Base-by-base conservation (phyloP, 768 basidiomycete species). In the Tricholoma sp. region DNA sequence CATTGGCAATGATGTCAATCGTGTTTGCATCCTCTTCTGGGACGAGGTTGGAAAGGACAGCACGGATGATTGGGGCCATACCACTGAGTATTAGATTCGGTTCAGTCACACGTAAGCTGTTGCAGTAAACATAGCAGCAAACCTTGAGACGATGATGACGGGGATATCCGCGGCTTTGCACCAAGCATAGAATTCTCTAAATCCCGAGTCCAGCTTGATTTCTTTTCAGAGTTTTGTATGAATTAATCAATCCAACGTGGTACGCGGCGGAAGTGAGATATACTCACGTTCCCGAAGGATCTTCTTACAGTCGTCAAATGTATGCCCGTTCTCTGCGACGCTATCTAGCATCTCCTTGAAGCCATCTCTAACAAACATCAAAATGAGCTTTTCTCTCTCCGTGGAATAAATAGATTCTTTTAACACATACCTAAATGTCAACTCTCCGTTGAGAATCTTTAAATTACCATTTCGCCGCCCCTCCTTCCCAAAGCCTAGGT, bases 1-100 rank as follows among this genome's bases (percentile, higher is more conserved):
- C 88, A 73, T 99, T 99, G n/a, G 95, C 86, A 63, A 99, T 91
- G 66, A 99, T 89, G 58, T 91, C 84, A 54, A 98, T 95, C 34
- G 84, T 78, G 46, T 81, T 74, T 4, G 91, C 86, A 27, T 82
- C 83, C 59, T 86, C 81, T 34, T 83, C 77, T 9, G 89, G 90
- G 53, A 95, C 76, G 46, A 94, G 84, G 60, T 84, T 87, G 47
- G 85, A 83, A n/a, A 98, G 80, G 5, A 97, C 89, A 0, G 91
- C 91, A 41, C 92, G 89, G 63, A 99, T 98, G 62, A 91, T 82
- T 11, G 95, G 94, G 9, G 86, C 86, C 94, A 97, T 97, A 21
- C 94, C 95, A 61, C 91, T 94, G 67, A 11, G 2, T 47, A 50
- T 11, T 53, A 37, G 45, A 24, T 46, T 45, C 19, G 37, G n/a